phyloP scores from a whole-genome alignment of 2,329 filamentous ascomycete genomes.

The Diaporthe eres region DNA sequence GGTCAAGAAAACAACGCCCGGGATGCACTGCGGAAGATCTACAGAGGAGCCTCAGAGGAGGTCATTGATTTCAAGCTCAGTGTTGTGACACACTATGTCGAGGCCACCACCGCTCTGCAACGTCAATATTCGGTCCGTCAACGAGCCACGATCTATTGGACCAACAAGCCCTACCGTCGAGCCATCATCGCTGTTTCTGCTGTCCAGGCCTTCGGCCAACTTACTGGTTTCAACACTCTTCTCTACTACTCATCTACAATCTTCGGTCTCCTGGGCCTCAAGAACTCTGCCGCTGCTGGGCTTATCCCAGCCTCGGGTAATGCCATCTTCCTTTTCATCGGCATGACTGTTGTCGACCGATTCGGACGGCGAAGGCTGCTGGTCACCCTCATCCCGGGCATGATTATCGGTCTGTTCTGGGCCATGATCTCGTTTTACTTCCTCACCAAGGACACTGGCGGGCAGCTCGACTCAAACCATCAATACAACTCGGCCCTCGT shows the following conservation, averaged over 20 bases:
- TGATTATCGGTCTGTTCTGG: neutral
- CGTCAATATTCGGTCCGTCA: neutral
- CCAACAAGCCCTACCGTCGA: conserved; percentile 19
- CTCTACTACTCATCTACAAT: conserved; percentile 43
- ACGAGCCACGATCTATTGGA: conserved; percentile 5
- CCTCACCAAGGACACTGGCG: conserved; percentile 57
- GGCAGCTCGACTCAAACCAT: neutral
- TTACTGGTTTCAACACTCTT: conserved; percentile 44
- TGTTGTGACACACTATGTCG: neutral
- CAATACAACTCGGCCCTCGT: conserved; percentile 3
- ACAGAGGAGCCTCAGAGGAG: neutral
- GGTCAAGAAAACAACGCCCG: neutral
- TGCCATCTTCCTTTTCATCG: conserved; percentile 3
- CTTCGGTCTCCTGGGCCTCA: conserved; percentile 2
- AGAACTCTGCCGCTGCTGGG: neutral
- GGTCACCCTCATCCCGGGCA: neutral
- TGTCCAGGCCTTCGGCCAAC: conserved; percentile 31
- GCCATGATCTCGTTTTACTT: conserved; percentile 55
- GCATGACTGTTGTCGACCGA: conserved; percentile 10
- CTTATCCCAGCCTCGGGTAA: neutral
- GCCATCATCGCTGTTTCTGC: conserved; percentile 4
- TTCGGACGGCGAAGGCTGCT: neutral
- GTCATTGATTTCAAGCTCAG: neutral
- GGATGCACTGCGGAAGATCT: neutral
- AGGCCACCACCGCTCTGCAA: neutral